Percentiles rank a stretch among this genome's conserved stretches.
These are phyloP conservation scores for Gaillardinia entomophila DNA, from an alignment of 805 yeast genomes.

Conservation along the genomic window DNA sequence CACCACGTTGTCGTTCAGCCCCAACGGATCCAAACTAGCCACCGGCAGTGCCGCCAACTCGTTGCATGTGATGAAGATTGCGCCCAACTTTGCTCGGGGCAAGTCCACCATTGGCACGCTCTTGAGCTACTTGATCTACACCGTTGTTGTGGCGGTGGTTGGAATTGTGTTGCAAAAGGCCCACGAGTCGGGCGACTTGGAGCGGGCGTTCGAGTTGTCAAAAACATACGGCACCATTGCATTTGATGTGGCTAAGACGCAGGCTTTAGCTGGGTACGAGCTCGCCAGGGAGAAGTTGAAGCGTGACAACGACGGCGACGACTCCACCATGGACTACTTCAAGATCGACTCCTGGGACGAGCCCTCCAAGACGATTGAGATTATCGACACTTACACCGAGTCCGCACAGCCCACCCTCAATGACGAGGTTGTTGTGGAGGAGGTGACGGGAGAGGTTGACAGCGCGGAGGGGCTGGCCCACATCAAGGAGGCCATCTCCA, in stretches of 20 bases:
- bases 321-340: conserved; percentile 14
- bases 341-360: conserved; percentile 17
- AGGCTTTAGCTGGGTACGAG: conserved; percentile 16
- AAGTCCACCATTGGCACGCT: conserved; percentile 31
- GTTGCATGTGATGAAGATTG: conserved; percentile 57
- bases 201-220: conserved; percentile 14
- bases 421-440: conserved; percentile 6
- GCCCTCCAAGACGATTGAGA: conserved; percentile 1
- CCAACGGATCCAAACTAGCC: conserved; percentile 61
- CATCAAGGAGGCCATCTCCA: no score
- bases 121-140: conserved; percentile 28
- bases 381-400: neutral
- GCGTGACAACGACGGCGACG: conserved; percentile 19
- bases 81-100: conserved; percentile 41
- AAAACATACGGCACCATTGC: conserved; percentile 12
- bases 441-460: conserved; percentile 13
- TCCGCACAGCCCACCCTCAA: conserved; percentile 2
- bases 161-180: conserved; percentile 30
- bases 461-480: no score
- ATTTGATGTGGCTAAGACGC: conserved; percentile 14
- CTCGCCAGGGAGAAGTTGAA: conserved; percentile 23
- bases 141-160: conserved; percentile 23
- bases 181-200: conserved; percentile 30
- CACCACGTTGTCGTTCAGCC: conserved; percentile 65
- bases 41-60: conserved; percentile 75